Evolutionary conservation across 1,284 basidiomycete genomes (phyloP).

Genomic region (Bothia castanella): DNA sequence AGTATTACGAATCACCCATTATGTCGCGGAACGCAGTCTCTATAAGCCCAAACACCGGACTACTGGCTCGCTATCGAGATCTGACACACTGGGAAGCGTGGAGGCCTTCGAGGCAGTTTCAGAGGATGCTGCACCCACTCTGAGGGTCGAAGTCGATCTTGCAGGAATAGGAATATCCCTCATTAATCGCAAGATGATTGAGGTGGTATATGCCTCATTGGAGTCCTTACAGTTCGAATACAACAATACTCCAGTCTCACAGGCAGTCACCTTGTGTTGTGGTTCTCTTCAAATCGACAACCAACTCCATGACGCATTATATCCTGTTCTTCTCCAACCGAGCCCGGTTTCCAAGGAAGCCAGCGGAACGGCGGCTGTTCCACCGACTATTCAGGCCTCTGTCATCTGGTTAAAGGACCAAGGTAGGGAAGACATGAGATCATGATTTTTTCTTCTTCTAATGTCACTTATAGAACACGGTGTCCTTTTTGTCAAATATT

Average conservation of each 20-base stretch:
- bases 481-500: conserved; percentile 96
- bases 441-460: background rate
- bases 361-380: conserved; percentile 67
- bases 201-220: conserved; percentile 88
- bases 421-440: conserved; percentile 46
- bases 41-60: conserved; percentile 78
- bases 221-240: conserved; percentile 85
- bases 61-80: conserved; percentile 48
- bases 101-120: conserved; percentile 89
- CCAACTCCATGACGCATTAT: conserved; percentile 94
- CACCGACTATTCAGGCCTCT: conserved; percentile 89
- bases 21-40: conserved; percentile 81
- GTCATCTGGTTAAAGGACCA: conserved; percentile 91
- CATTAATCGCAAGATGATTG: conserved; percentile 83
- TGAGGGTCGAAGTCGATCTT: conserved; percentile 75
- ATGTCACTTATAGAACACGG: conserved; percentile 69
- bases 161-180: conserved; percentile 93
- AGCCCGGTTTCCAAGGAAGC: conserved; percentile 86
- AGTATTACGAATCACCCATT: conserved; percentile 84
- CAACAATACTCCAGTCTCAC: conserved; percentile 76
- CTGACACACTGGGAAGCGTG: conserved; percentile 67
- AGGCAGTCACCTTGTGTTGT: conserved; percentile 80
- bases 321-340: conserved; percentile 95
- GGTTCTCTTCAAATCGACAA: conserved; percentile 96
- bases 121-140: conserved; percentile 66